These are phyloP conservation scores for Elongisporangium undulatum DNA, from an alignment of 352 stramenopile species.

Conservation along the genomic window DNA sequence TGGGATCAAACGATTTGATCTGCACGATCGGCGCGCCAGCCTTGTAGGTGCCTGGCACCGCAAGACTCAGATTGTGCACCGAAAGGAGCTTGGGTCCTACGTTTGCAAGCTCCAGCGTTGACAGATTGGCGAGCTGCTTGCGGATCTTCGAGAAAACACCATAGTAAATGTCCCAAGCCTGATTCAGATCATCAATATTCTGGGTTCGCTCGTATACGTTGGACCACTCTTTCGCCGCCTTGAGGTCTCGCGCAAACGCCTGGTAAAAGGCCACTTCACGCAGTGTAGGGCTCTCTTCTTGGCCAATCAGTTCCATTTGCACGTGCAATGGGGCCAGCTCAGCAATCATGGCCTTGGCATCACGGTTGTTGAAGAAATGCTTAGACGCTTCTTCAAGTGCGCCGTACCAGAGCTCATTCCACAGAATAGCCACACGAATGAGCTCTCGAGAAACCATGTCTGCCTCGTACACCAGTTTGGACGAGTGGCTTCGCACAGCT, in stretches of 20 bases:
- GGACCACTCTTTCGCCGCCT: slow-evolving; percentile 80
- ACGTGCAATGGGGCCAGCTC: slow-evolving; percentile 94
- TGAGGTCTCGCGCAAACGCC: slow-evolving; percentile 93
- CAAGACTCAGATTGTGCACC: slow-evolving; percentile 94
- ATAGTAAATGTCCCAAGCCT: slow-evolving; percentile 99
- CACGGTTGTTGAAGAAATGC: slow-evolving; percentile 97
- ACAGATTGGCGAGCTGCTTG: slow-evolving; percentile 94
- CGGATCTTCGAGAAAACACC: slow-evolving; percentile 94
- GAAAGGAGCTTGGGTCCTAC: slow-evolving; percentile 95
- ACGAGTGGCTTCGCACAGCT: slow-evolving; percentile 93
- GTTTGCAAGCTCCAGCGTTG: slow-evolving; percentile 95
- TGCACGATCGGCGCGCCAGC: slow-evolving; percentile 78
- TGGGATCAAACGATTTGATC: slow-evolving; percentile 93
- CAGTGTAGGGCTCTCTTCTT: slow-evolving; percentile 76
- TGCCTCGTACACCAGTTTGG: slow-evolving; percentile 96
- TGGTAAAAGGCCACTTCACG: slow-evolving; percentile 84
- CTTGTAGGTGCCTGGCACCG: slow-evolving; percentile 93
- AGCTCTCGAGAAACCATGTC: slow-evolving; percentile 96
- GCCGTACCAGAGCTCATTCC: slow-evolving; percentile 99
- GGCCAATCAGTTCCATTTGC: slow-evolving; percentile 74
- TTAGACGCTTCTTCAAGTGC: slow-evolving; percentile 97
- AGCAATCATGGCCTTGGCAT: slow-evolving; percentile 96
- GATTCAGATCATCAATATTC: slow-evolving; percentile 80
- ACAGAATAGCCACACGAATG: slow-evolving; percentile 99
- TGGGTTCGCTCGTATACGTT: slow-evolving; percentile 76